Percentiles rank a stretch among this genome's conserved stretches.
Evolutionary conservation across 2,329 filamentous ascomycete species (phyloP).

Genomic region (Neonectria punicea): DNA sequence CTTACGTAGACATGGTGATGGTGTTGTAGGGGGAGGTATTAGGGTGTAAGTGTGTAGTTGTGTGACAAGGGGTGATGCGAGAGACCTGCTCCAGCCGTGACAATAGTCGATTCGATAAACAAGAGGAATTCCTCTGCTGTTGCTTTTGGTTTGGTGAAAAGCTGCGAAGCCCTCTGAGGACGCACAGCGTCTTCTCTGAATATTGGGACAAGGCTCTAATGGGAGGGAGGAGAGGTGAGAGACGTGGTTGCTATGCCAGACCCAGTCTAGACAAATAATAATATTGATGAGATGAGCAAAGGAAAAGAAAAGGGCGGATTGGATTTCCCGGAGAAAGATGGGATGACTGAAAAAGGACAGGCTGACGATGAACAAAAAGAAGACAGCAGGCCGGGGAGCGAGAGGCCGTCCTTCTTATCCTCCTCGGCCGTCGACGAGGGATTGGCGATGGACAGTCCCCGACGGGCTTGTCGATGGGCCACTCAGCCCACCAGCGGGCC

Average conservation of each 20-base stretch:
- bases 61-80: slow-evolving; percentile 27
- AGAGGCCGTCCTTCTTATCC: slow-evolving; percentile 45
- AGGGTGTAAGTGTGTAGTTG: slow-evolving; percentile 33
- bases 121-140: neutral
- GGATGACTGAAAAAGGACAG: slow-evolving; percentile 43
- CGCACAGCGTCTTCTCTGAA: slow-evolving; percentile 2
- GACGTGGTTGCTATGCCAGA: slow-evolving; percentile 36
- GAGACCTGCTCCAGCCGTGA: slow-evolving; percentile 39
- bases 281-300: slow-evolving; percentile 8
- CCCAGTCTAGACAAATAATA: slow-evolving; percentile 21
- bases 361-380: slow-evolving; percentile 33
- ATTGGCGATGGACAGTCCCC: slow-evolving; percentile 37
- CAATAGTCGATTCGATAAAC: slow-evolving; percentile 27
- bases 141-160: slow-evolving; percentile 5
- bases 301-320: neutral
- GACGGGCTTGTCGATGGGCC: slow-evolving; percentile 17
- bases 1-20: slow-evolving; percentile 51
- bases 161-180: slow-evolving; percentile 9
- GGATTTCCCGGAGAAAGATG: slow-evolving; percentile 9
- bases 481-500: slow-evolving; percentile 25
- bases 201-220: neutral
- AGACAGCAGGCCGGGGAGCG: slow-evolving; percentile 37
- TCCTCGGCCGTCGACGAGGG: slow-evolving; percentile 29
- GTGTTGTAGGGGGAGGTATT: slow-evolving; percentile 26
- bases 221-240: neutral